These are phyloP conservation scores for Metarhizium guizhouense DNA, from an alignment of 2,329 filamentous ascomycete genomes.

Conservation along the genomic window DNA sequence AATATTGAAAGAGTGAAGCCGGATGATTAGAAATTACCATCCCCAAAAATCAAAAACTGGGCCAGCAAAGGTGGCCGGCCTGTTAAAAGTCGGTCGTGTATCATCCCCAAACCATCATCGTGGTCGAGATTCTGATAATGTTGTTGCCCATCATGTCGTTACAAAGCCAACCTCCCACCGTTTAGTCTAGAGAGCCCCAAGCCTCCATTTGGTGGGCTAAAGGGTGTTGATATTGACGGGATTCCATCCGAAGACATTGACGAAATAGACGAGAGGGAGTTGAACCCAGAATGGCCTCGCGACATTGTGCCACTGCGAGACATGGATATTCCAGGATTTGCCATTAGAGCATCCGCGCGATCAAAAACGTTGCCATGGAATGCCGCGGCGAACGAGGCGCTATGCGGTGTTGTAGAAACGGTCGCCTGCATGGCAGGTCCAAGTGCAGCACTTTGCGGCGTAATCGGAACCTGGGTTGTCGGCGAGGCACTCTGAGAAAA, in stretches of 20 bases:
- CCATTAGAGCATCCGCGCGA: constrained; percentile 48
- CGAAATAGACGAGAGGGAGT: constrained; percentile 30
- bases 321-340: constrained; percentile 49
- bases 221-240: constrained; percentile 20
- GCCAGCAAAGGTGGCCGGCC: background rate
- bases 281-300: constrained; percentile 30
- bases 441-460: constrained; percentile 79
- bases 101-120: background rate
- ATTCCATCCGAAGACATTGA: constrained; percentile 32
- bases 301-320: constrained; percentile 39
- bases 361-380: constrained; percentile 53
- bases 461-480: constrained; percentile 52
- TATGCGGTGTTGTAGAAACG: constrained; percentile 62
- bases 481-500: constrained; percentile 19
- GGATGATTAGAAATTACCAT: background rate
- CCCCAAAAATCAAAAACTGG: background rate
- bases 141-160: background rate
- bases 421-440: constrained; percentile 88
- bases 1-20: background rate
- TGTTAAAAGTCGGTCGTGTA: background rate
- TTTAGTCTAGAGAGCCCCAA: constrained; percentile 25
- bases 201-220: constrained; percentile 22
- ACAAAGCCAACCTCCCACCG: constrained; percentile 29
- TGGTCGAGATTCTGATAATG: background rate
- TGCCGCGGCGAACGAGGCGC: constrained; percentile 43